phyloP scores from a whole-genome alignment of 192 early-diverging fungal genomes.

The Backusella parvicylindrica region DNA sequence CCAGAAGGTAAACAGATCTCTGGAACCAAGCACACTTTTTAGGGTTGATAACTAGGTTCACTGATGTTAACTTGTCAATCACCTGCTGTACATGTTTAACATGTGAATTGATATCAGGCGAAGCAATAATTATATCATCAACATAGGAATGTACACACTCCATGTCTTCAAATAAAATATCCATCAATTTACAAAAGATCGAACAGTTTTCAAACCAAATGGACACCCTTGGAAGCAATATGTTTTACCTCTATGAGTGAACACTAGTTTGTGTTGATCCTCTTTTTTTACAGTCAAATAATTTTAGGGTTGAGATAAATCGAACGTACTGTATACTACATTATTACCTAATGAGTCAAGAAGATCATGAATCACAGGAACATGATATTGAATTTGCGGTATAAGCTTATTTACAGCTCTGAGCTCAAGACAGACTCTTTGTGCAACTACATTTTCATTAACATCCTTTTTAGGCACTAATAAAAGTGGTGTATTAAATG shows the following conservation, averaged over 20 bases:
- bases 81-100: not conserved
- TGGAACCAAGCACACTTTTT: slow-evolving; percentile 21
- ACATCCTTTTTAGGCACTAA: slow-evolving; percentile 15
- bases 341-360: not conserved
- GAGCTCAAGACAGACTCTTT: slow-evolving; percentile 19
- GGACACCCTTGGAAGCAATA: slow-evolving; percentile 26
- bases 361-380: slow-evolving; percentile 16
- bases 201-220: slow-evolving; percentile 28
- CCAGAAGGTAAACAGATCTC: slow-evolving; percentile 8
- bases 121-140: slow-evolving; percentile 4
- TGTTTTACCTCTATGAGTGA: slow-evolving; percentile 14
- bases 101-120: slow-evolving; percentile 9
- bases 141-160: too few relatives aligned
- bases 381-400: not conserved
- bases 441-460: not conserved
- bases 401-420: not conserved
- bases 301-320: slow-evolving; percentile 13
- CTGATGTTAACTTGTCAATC: not conserved
- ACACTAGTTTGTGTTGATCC: slow-evolving; percentile 13
- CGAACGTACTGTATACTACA: slow-evolving; percentile 9
- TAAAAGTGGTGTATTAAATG: slow-evolving; percentile 6
- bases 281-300: not conserved
- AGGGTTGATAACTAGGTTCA: slow-evolving; percentile 8
- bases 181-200: too few relatives aligned
- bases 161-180: too few relatives aligned